Evolutionary conservation across 2,329 filamentous ascomycete species (phyloP), one percentile per base, ranked within the genome.

Genomic region (Iodosphaeria phyllophila): DNA sequence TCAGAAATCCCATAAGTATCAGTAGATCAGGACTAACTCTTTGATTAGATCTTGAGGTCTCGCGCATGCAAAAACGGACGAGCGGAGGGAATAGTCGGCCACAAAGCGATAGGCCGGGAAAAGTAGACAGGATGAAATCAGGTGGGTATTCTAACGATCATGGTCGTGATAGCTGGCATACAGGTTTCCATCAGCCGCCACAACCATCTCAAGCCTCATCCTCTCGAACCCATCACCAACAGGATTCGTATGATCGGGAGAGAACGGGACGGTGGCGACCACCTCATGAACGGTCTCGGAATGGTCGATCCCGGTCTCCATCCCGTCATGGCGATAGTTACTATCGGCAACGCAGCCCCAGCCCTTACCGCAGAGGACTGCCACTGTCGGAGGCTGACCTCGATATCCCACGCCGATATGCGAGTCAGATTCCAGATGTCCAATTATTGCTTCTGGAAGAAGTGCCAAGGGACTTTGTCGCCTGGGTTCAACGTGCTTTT

Each of bases 41-140:
- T 25, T 13, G 24, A 18, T 25, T 32, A 89, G 82, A 92, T 44
- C 66, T 93, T 12, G 84, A 93, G 45, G 69, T 92, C 19, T 92
- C 84, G 5, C 86, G 86, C 31, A 70, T 75, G 4, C 83, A 92
- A 44, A 82, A 80, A n/a, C n/a, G n/a, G n/a, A n/a, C n/a, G n/a
- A n/a, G n/a, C n/a, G 39, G 80, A 75, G 39, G 77, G 71, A 23
- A 67, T 71, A 26, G 73, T 73, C 24, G 57, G 73, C 35, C 72
- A 82, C 32, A 71, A 72, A 15, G 37, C 39, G 10, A n/a, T 76
- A 76, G 35, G 46, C 51, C 14, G 42, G 36, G 18, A 52, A 53
- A 14, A 47, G 50, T 13, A 19, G 25, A 11, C 12, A 16, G 7
- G n/a, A n/a, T n/a, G n/a, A n/a, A n/a, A n/a, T 16, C 16, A 18